A percentile compares a stretch with the other conserved stretches of the same genome.
phyloP scores from a whole-genome alignment of 139 green algal species.

The Chlamydomonas eustigma region DNA sequence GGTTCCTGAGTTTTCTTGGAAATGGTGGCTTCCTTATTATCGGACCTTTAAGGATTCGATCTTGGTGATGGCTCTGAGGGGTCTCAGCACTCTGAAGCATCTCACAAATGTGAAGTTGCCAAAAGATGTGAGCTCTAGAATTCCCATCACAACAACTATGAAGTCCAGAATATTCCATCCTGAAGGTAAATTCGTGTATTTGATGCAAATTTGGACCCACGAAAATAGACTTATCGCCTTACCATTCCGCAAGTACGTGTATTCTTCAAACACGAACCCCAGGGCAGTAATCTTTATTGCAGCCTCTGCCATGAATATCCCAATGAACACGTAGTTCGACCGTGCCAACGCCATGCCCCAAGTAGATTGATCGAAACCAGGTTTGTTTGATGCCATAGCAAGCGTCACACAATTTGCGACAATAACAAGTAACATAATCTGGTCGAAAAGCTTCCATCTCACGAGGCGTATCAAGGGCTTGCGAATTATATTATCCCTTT shows the following conservation, averaged over 20 bases:
- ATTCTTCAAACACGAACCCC: conserved; percentile 17
- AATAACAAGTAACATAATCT: conserved; percentile 55
- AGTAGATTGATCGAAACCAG: conserved; percentile 14
- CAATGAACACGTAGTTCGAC: conserved; percentile 47
- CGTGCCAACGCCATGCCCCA: conserved; percentile 8
- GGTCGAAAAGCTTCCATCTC: conserved; percentile 2
- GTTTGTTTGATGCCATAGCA: conserved; percentile 36
- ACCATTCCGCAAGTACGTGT: conserved; percentile 38
- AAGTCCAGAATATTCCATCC: conserved; percentile 70
- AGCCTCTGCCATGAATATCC: conserved; percentile 48
- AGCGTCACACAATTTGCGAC: conserved; percentile 45
- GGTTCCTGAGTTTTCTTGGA: too few species aligned
- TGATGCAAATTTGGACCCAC: background rate
- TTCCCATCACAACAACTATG: conserved; percentile 35
- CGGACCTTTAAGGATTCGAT: conserved; percentile 16
- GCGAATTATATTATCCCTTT: background rate
- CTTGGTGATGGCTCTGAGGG: conserved; percentile 60
- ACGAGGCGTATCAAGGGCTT: background rate
- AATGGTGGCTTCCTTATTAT: too few species aligned
- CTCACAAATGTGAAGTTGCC: conserved; percentile 57
- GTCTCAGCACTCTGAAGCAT: conserved; percentile 61
- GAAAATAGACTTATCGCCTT: background rate
- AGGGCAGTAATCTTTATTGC: conserved; percentile 41
- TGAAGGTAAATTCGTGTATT: conserved; percentile 19
- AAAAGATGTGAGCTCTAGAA: conserved; percentile 23